phyloP scores from a whole-genome alignment of 225 moss, liverwort and hornwort genomes.

The Takakia lepidozioides region DNA sequence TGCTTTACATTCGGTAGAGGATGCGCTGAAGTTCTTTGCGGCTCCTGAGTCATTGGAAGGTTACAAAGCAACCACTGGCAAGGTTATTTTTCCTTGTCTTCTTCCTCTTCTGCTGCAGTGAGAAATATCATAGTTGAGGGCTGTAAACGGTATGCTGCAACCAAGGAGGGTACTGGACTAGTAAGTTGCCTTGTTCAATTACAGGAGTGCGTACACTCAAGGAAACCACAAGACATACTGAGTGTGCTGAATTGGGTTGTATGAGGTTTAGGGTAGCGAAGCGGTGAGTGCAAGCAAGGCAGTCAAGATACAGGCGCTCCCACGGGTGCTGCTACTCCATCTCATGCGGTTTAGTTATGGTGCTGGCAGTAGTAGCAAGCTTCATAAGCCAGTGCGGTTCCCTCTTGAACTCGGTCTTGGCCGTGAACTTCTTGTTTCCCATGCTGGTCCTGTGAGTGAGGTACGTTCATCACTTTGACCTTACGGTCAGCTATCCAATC shows the following conservation, averaged over 20 bases:
- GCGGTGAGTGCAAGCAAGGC: conserved; percentile 92
- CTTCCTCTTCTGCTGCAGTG: conserved; percentile 5
- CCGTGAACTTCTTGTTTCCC: conserved; percentile 72
- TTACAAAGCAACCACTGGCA: conserved; percentile 76
- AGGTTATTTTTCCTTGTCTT: conserved; percentile 38
- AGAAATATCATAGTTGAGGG: too few relatives aligned
- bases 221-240: background rate
- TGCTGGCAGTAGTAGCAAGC: conserved; percentile 68
- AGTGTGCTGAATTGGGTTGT: conserved; percentile 15
- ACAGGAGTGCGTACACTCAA: too few relatives aligned
- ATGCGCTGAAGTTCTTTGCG: conserved; percentile 88
- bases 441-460: conserved; percentile 61
- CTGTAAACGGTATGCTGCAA: too few relatives aligned
- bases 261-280: conserved; percentile 30
- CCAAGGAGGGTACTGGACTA: too few relatives aligned
- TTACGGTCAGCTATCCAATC: background rate
- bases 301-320: conserved; percentile 84
- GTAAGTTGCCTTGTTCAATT: too few relatives aligned
- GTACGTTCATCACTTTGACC: conserved; percentile 17
- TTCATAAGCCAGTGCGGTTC: conserved; percentile 75
- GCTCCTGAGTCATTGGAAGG: conserved; percentile 94
- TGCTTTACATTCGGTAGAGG: conserved; percentile 81
- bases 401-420: conserved; percentile 63
- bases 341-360: conserved; percentile 98
- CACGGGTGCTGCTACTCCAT: conserved; percentile 77